A percentile compares a stretch with the other conserved stretches of the same genome.
Conservation (phyloP, 2,329 filamentous ascomycete genomes). For the Diaporthe sp. region DNA sequence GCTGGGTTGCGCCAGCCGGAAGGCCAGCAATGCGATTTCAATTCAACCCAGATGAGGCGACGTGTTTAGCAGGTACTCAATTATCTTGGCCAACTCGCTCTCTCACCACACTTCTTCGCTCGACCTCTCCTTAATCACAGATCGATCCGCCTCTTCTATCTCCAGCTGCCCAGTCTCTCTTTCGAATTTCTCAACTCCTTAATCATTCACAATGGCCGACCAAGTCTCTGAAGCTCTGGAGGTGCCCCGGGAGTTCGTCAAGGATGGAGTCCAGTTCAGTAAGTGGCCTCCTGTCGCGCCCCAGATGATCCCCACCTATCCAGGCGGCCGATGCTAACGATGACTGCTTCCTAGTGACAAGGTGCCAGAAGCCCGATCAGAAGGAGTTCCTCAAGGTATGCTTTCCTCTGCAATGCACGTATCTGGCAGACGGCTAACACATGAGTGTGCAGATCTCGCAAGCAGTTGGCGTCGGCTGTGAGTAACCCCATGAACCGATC, state of each 20-base stretch:
- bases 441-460: conserved; percentile 49
- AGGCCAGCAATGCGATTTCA: conserved; percentile 39
- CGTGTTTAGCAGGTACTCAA: conserved; percentile 35
- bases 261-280: conserved; percentile 72
- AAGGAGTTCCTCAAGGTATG: conserved; percentile 65
- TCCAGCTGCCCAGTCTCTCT: conserved; percentile 15
- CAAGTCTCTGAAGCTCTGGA: conserved; percentile 79
- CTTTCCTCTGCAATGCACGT: conserved; percentile 43
- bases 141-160: neutral
- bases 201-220: conserved; percentile 67
- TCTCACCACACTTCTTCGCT: conserved; percentile 6
- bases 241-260: conserved; percentile 74
- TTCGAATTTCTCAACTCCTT: neutral
- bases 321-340: conserved; percentile 33
- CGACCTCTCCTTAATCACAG: neutral
- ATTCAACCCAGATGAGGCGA: conserved; percentile 36
- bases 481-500: conserved; percentile 19
- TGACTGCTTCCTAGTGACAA: conserved; percentile 38
- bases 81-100: conserved; percentile 24
- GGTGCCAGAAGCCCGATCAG: conserved; percentile 55
- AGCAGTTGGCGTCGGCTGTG: conserved; percentile 74
- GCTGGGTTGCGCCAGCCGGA: conserved; percentile 32
- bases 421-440: conserved; percentile 41
- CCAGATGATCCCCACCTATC: conserved; percentile 55
- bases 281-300: conserved; percentile 56